Conservation (phyloP, 2,329 filamentous ascomycete genomes). For the Podosphaera aphanis region DNA sequence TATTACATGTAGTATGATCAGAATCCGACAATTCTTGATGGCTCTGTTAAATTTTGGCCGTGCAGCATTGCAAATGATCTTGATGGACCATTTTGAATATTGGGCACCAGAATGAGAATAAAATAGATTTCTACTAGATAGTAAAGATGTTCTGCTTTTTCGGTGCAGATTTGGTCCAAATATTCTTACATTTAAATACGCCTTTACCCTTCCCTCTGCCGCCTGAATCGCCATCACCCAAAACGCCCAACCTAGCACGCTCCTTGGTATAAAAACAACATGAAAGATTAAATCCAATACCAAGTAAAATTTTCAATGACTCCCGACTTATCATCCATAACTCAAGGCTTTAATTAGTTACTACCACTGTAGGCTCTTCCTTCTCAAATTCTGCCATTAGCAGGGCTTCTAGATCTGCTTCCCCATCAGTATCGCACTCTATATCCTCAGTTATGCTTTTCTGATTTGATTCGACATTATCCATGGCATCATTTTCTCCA, state of each 20-base stretch:
- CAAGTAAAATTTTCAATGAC: neutral
- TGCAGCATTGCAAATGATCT: too few relatives aligned
- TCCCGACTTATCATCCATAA: neutral
- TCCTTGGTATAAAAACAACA: neutral
- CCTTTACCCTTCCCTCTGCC: neutral
- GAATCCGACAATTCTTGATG: too few relatives aligned
- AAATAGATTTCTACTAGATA: too few relatives aligned
- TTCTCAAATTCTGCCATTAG: constrained; percentile 21
- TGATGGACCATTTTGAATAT: too few relatives aligned
- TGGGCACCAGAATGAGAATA: too few relatives aligned
- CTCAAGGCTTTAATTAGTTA: constrained; percentile 1
- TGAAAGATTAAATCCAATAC: neutral
- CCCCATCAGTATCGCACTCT: constrained; percentile 11
- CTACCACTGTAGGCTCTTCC: constrained; percentile 18
- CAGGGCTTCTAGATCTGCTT: constrained; percentile 33
- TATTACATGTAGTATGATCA: too few relatives aligned
- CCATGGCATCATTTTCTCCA: constrained; percentile 19
- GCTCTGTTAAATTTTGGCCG: too few relatives aligned
- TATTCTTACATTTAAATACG: neutral
- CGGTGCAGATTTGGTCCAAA: neutral
- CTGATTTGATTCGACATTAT: constrained; percentile 16
- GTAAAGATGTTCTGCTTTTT: too few relatives aligned
- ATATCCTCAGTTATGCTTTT: neutral
- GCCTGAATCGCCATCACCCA: neutral
- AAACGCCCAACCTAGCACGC: neutral